Evolutionary conservation across 495 filamentous ascomycete species (phyloP).

Genomic region (Neurospora sp.): DNA sequence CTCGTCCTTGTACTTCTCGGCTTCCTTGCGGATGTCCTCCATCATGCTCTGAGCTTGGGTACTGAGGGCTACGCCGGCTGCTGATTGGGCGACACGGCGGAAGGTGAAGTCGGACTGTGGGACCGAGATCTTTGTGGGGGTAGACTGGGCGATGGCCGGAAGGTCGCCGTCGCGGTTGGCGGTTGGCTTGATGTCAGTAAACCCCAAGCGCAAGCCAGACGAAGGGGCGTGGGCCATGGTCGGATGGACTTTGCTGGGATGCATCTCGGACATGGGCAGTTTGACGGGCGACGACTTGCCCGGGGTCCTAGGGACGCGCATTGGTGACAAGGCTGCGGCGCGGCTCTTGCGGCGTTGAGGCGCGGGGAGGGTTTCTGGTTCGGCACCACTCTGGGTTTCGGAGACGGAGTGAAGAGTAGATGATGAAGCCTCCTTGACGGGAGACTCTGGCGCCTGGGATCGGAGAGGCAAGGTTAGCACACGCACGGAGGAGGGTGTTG

Average conservation of each 20-base stretch:
- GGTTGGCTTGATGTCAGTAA: conserved; percentile 46
- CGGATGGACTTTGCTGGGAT: conserved; percentile 61
- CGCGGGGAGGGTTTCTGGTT: conserved; percentile 7
- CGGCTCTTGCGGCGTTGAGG: conserved; percentile 13
- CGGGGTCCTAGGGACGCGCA: conserved; percentile 30
- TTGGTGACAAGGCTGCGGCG: conserved; percentile 32
- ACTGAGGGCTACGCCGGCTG: conserved; percentile 49
- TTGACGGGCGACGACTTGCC: conserved; percentile 36
- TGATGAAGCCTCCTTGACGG: conserved; percentile 1
- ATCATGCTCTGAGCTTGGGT: conserved; percentile 67
- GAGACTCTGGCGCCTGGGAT: conserved; percentile 10
- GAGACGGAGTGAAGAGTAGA: conserved; percentile 31
- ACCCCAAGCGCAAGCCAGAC: conserved; percentile 56
- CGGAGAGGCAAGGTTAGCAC: not conserved
- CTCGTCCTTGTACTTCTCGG: conserved; percentile 53
- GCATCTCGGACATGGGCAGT: conserved; percentile 61
- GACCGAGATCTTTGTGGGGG: conserved; percentile 37
- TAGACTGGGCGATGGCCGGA: conserved; percentile 24
- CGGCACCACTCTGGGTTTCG: conserved; percentile 29
- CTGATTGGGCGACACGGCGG: conserved; percentile 46
- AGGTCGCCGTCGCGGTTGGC: conserved; percentile 22
- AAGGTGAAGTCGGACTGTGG: conserved; percentile 66
- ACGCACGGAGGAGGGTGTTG: conserved; percentile 3
- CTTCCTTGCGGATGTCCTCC: conserved; percentile 62
- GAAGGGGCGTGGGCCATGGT: conserved; percentile 56